phyloP scores from a whole-genome alignment of 495 filamentous ascomycete species.

The Cudoniella acicularis region DNA sequence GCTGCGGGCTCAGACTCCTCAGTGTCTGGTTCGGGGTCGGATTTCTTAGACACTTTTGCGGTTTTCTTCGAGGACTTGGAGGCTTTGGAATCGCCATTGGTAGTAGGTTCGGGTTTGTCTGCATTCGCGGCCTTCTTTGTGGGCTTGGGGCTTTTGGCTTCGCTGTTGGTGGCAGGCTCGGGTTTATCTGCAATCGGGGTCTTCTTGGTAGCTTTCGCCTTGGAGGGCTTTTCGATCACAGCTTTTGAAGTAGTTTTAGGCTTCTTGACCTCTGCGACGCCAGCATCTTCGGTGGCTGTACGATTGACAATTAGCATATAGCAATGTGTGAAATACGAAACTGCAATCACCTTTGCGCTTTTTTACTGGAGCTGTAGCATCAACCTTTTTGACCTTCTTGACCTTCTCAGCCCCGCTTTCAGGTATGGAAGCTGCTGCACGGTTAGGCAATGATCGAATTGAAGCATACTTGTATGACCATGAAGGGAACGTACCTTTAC shows the following conservation, averaged over 20 bases:
- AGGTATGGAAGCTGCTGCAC: constrained; percentile 17
- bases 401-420: constrained; percentile 37
- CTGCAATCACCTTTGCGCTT: constrained; percentile 47
- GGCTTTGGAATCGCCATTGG: background rate
- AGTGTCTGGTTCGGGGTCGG: constrained; percentile 22
- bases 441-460: background rate
- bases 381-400: constrained; percentile 25
- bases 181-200: constrained; percentile 26
- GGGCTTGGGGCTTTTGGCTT: constrained; percentile 19
- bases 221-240: constrained; percentile 19
- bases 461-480: background rate
- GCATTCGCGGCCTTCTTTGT: constrained; percentile 21
- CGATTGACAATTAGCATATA: background rate
- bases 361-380: constrained; percentile 29
- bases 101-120: constrained; percentile 23
- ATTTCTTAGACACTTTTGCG: constrained; percentile 1
- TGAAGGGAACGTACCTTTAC: constrained; percentile 57
- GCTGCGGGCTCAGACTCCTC: constrained; percentile 16
- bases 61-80: constrained; percentile 3
- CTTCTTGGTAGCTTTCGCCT: constrained; percentile 29
- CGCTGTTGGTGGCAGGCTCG: background rate
- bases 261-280: constrained; percentile 21
- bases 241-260: constrained; percentile 36
- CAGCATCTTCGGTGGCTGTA: constrained; percentile 35
- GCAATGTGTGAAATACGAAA: background rate